phyloP scores from a whole-genome alignment of 2,329 filamentous ascomycete genomes.

The Proliferodiscus dingleyae region DNA sequence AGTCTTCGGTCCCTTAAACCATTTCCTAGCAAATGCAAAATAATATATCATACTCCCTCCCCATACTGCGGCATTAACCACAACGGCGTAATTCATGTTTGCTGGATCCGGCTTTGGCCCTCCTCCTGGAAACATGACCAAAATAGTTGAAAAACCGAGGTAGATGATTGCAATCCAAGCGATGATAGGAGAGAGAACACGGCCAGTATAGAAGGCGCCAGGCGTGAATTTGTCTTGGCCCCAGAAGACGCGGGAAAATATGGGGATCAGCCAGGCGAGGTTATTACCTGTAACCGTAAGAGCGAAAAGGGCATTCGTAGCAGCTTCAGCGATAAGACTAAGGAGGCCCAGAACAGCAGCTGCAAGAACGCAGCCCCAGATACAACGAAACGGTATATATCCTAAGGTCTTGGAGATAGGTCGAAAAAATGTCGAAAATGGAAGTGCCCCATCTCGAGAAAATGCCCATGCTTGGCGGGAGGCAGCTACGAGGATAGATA shows the following conservation, averaged over 20 bases:
- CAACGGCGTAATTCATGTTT: slow-evolving; percentile 64
- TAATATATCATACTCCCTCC: slow-evolving; percentile 56
- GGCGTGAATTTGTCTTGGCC: slow-evolving; percentile 52
- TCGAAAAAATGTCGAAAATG: slow-evolving; percentile 51
- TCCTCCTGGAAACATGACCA: slow-evolving; percentile 54
- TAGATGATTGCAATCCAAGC: slow-evolving; percentile 50
- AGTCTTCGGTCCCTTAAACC: slow-evolving; percentile 68
- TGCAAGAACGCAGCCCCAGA: slow-evolving; percentile 59
- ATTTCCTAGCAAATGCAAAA: slow-evolving; percentile 57
- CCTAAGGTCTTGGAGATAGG: slow-evolving; percentile 43
- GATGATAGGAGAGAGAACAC: slow-evolving; percentile 44
- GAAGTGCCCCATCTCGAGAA: slow-evolving; percentile 67
- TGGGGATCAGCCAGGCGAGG: slow-evolving; percentile 54
- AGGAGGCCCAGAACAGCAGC: slow-evolving; percentile 58
- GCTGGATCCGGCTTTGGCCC: slow-evolving; percentile 49
- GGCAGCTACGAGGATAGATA: slow-evolving; percentile 57
- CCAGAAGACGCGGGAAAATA: slow-evolving; percentile 54
- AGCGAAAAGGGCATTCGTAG: slow-evolving; percentile 55
- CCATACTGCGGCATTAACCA: slow-evolving; percentile 59
- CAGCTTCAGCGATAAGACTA: slow-evolving; percentile 52
- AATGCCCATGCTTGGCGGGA: slow-evolving; percentile 69
- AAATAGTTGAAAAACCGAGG: slow-evolving; percentile 48
- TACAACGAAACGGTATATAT: slow-evolving; percentile 62
- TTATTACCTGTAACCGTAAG: slow-evolving; percentile 56
- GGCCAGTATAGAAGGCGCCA: slow-evolving; percentile 55